Evolutionary conservation across 2,329 filamentous ascomycete genomes (phyloP), one percentile per base, ranked within the genome.

Genomic region (Sordariomycetes sp.): DNA sequence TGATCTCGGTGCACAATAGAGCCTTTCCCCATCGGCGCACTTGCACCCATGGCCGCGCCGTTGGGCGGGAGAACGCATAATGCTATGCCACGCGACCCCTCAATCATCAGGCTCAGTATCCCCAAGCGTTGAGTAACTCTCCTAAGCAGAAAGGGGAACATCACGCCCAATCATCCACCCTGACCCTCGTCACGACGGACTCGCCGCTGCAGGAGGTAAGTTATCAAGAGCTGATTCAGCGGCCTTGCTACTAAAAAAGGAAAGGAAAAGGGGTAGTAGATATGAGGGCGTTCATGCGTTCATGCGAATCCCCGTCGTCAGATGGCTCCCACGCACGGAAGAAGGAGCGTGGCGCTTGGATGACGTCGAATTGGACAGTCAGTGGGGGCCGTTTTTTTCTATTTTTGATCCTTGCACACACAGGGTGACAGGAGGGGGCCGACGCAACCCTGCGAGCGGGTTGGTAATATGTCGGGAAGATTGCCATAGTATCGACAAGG

Each of bases 271-370:
- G 56, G 28, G 25, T 8, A 32, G 34, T 34, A 50, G 45, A 60
- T 55, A 59, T 59, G 59, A 42, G 48, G 10, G 24, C 24, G 57
- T 60, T 60, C 59, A 60, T 60, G 59, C 59, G 50, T 60, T 59
- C 28, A 60, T 60, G 59, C 59, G 57, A 50, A 50, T 50, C 22
- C 24, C 20, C 20, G 7, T 50, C 45, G 17, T 24, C 45, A 22
- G 45, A 10, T 24, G 45, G 45, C n/a, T 22, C 8, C n/a, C 24
- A 12, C 17, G 45, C 45, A 10, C 12, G 45, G 45, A 50, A n/a
- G n/a, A 24, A 50, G 45, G 45, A 50, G 22, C 5, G 2, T 2
- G n/a, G 22, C 45, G n/a, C 45, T 7, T 13, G 45, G n/a, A 50
- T 50, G 45, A 50, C 45, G 45, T 50, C 45, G 45, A n/a, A 22